Evolutionary conservation across 331 rosid genomes (phyloP), one percentile per base, ranked within the genome.

Genomic region (Dryas integrifolia): DNA sequence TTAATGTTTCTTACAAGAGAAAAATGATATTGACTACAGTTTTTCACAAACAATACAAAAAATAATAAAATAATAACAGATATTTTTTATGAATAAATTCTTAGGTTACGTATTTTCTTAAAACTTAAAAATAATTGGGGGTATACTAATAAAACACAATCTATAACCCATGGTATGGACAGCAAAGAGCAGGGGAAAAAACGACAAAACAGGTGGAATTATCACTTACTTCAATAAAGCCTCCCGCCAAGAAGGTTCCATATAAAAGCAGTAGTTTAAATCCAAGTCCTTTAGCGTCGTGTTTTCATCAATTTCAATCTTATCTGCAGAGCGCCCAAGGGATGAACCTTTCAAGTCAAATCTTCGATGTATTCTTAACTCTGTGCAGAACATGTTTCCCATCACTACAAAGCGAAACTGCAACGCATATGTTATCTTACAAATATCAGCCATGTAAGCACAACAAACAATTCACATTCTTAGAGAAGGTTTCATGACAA

Each of bases 371-470:
- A 95, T 95, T 86, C 99, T 88, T 76, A 95, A 78, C 83, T 95
- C 97, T 50, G 99, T 95, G 85, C 99, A 95, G 86, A 95, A 95
- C 99, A 95, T 95, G 87, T 95, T 95, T 80, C 99, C 99, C 99
- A 95, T 95, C 69, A 95, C 98, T 43, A 95, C 99, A 85, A 95
- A 95, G 51, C 99, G 96, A 81, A 95, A 95, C 99, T 95, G 96
- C 88, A 83, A 67, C 52, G 72, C 52, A 84, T 67, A 72, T 63
- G 61, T 69, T 67, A 65, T 50, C 24, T 41, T 47, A 73, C 48
- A 60, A 55, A 72, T 55, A 73, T 75, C 70, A 77, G 82, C 76
- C 67, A 73, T 70, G 65, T 65, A 60, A 64, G 67, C 55, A 65
- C 6, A 43, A 72, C 60, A 79, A 65, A 62, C 69, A 62, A 76